These are phyloP conservation scores for Pythium monospermum DNA, from an alignment of 352 stramenopile genomes.

Conservation along the genomic window DNA sequence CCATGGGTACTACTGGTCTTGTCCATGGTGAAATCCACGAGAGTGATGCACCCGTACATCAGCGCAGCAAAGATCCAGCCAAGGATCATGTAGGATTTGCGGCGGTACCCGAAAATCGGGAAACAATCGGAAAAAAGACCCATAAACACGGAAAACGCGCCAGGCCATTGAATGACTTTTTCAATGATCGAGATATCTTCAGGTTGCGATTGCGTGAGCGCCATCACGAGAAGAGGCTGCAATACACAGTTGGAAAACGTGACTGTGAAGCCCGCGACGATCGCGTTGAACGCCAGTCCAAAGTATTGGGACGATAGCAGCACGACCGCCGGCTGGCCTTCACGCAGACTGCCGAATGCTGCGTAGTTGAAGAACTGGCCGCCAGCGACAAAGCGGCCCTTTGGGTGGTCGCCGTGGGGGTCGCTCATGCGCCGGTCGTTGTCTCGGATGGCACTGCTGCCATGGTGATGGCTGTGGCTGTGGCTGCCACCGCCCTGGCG, in stretches of 20 bases:
- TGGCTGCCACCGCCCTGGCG: too few species aligned
- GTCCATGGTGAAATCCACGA: slow-evolving; percentile 9
- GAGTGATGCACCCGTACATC: slow-evolving; percentile 15
- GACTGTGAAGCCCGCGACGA: slow-evolving; percentile 23
- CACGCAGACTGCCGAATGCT: slow-evolving; percentile 40
- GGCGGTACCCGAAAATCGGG: slow-evolving; percentile 67
- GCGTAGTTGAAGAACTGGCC: slow-evolving; percentile 47
- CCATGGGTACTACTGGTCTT: background rate
- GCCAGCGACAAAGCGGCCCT: slow-evolving; percentile 25
- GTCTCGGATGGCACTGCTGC: slow-evolving; percentile 12
- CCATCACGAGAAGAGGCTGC: slow-evolving; percentile 37
- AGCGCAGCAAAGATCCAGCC: slow-evolving; percentile 43
- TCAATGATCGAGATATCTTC: slow-evolving; percentile 27
- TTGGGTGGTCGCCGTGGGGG: slow-evolving; percentile 3
- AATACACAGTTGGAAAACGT: slow-evolving; percentile 33
- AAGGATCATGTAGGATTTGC: slow-evolving; percentile 87
- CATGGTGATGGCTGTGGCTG: too few species aligned
- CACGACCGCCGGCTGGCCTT: slow-evolving; percentile 26
- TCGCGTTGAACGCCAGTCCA: slow-evolving; percentile 33
- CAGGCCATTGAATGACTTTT: slow-evolving; percentile 59
- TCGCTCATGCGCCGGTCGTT: slow-evolving; percentile 12
- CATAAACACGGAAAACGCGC: slow-evolving; percentile 74
- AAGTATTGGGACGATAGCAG: slow-evolving; percentile 29
- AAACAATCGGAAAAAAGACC: slow-evolving; percentile 82
- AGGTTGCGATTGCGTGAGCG: slow-evolving; percentile 29